Percentiles rank a stretch among this genome's conserved stretches.
These are phyloP conservation scores for Daldinia caldariorum DNA, from an alignment of 495 filamentous ascomycete species.

Conservation along the genomic window DNA sequence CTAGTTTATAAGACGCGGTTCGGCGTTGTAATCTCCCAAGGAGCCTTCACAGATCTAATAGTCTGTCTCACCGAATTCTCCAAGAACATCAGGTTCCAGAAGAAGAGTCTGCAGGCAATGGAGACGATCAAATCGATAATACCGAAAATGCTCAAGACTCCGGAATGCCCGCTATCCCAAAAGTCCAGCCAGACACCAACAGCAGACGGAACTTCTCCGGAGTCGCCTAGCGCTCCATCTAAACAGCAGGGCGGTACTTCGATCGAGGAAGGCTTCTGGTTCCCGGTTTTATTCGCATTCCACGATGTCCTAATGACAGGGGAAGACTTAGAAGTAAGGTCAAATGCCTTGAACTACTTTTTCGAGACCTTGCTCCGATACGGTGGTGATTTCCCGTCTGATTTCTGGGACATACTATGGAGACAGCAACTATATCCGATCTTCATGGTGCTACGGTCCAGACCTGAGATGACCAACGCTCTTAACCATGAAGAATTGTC, in stretches of 20 bases:
- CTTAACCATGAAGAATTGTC: constrained; percentile 94
- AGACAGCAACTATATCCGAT: constrained; percentile 95
- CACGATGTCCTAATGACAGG: constrained; percentile 99
- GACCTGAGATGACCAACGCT: constrained; percentile 93
- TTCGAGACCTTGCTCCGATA: constrained; percentile 92
- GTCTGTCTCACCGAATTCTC: constrained; percentile 98
- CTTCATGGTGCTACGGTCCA: constrained; percentile 95
- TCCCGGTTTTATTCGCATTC: constrained; percentile 96
- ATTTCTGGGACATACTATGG: constrained; percentile 99
- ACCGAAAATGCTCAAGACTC: constrained; percentile 91
- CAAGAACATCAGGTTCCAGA: constrained; percentile 97
- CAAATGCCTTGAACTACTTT: constrained; percentile 92
- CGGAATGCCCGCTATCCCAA: constrained; percentile 89
- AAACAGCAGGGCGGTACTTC: constrained; percentile 67
- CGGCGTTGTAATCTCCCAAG: constrained; percentile 93
- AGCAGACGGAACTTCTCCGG: constrained; percentile 46
- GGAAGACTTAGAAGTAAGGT: constrained; percentile 96
- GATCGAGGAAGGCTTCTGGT: constrained; percentile 97
- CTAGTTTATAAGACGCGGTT: constrained; percentile 98
- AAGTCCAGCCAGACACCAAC: constrained; percentile 48
- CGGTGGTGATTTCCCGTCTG: constrained; percentile 88
- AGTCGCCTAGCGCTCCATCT: constrained; percentile 47
- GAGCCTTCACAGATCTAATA: constrained; percentile 94
- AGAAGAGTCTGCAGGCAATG: constrained; percentile 96
- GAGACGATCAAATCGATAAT: constrained; percentile 92